phyloP scores from a whole-genome alignment of 495 filamentous ascomycete species.

The Chaetomium fimeti region DNA sequence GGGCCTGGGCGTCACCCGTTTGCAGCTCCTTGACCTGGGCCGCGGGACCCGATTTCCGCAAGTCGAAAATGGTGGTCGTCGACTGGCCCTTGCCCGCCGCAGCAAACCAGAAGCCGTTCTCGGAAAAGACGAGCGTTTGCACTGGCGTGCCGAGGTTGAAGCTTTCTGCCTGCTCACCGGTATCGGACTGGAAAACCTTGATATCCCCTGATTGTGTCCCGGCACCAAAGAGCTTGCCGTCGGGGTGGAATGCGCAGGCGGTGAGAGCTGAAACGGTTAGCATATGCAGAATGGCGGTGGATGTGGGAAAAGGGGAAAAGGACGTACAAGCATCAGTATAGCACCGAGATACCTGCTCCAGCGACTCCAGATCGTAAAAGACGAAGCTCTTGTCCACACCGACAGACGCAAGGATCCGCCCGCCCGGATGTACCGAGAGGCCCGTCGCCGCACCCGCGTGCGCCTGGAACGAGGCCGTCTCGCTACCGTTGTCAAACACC shows the following conservation, averaged over 20 bases:
- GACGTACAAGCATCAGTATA: conserved; percentile 78
- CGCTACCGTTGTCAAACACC: conserved; percentile 67
- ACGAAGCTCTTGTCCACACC: conserved; percentile 92
- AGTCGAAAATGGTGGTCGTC: conserved; percentile 81
- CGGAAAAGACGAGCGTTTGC: conserved; percentile 78
- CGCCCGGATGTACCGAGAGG: conserved; percentile 78
- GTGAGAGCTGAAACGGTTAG: conserved; percentile 66
- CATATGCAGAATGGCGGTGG: not conserved
- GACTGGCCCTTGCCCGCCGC: conserved; percentile 68
- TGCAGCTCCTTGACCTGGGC: conserved; percentile 76
- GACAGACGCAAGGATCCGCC: conserved; percentile 79
- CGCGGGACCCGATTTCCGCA: conserved; percentile 78
- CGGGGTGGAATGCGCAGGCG: conserved; percentile 84
- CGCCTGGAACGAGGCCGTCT: conserved; percentile 62
- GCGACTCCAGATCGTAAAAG: conserved; percentile 74
- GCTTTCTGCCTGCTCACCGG: conserved; percentile 64
- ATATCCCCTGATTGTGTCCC: conserved; percentile 74
- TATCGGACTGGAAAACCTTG: conserved; percentile 81
- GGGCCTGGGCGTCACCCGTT: conserved; percentile 68
- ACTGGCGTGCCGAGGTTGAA: conserved; percentile 68
- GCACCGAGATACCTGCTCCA: conserved; percentile 67
- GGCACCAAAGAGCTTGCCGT: conserved; percentile 88
- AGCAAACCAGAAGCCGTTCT: conserved; percentile 97
- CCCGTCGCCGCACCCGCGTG: conserved; percentile 80
- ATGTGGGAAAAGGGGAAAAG: not conserved